Base-by-base conservation (phyloP, 495 filamentous ascomycete species). In the Penicillium simplicissimum region DNA sequence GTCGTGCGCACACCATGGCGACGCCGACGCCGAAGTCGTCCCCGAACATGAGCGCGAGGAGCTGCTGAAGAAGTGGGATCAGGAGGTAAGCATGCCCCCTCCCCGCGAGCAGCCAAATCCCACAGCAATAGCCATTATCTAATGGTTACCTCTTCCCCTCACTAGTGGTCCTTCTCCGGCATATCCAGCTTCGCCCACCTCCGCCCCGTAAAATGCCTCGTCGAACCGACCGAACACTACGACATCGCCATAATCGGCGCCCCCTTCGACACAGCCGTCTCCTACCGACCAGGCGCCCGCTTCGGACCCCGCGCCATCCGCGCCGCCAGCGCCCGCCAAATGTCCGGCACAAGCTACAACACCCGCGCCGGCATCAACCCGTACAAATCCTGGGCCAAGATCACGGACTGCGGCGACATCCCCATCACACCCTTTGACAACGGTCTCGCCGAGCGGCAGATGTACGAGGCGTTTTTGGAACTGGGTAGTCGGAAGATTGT, bases 301-400 rank as follows among this genome's bases (percentile, higher is more conserved):
- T 94, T 94, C 70, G 91, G 90, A 0, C 91, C 91, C 19, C 85
- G 90, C 34, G 88, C 91, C 55, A 96, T 96, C 62, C 86, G 91
- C 52, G 87, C 89, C 40, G 91, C 88, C 48, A 90, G 87, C 31
- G 84, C 87, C 8, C 82, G 90, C 35, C 90, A 93, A 71, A 88
- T 87, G 42, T 76, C 85, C 15, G 87, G 87, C 57, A 85, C 89
- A 17, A 86, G 85, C 72, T 95, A 88, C 82, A 95, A 95, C 72
- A 84, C 87, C 1, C 87, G 89, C 9, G 89, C 89, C 0, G 82
- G 81, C 14, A 83, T 94, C 42, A 95, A 95, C 72, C 91, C 90
- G 1, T 92, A 92, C 72, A 71, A 74, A 37, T 89, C 82, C 45
- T 91, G 88, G 85, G 89, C 88, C 3, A 84, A 77, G 19, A 84